These are phyloP conservation scores for Trypanosoma theileri DNA, from an alignment of 208 protist species.

Conservation along the genomic window DNA sequence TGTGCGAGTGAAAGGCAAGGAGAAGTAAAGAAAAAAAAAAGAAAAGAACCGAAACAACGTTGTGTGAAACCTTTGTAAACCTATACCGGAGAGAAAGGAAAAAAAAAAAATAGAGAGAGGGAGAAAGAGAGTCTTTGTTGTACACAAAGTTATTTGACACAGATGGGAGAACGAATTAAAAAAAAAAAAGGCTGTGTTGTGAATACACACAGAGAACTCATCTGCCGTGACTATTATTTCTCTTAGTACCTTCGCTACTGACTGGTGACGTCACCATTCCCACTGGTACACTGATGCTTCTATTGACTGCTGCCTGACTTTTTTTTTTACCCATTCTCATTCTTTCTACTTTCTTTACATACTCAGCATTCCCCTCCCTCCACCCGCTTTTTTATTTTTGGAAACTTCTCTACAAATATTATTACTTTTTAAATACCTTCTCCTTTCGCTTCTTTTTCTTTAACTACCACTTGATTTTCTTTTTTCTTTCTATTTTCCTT, in stretches of 20 bases:
- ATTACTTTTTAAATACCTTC: not conserved
- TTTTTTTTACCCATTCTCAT: conserved; percentile 17
- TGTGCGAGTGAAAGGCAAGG: not conserved
- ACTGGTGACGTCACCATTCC: not conserved
- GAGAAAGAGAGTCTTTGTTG: not conserved
- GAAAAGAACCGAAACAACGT: not conserved
- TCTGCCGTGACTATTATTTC: no score
- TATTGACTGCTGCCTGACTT: conserved; percentile 9
- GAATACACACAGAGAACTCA: not conserved
- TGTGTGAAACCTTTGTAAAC: no score
- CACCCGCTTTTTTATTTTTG: no score
- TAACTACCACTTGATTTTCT: conserved; percentile 6
- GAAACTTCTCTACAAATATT: no score
- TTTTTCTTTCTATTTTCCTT: conserved; percentile 25
- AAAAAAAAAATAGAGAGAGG: not conserved
- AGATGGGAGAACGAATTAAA: conserved; percentile 14
- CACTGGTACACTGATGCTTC: not conserved
- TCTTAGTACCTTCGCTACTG: no score
- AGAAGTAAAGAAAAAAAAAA: not conserved
- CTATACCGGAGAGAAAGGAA: not conserved
- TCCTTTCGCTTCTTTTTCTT: not conserved
- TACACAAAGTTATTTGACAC: no score
- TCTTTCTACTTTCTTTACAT: no score
- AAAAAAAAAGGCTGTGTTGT: conserved; percentile 17
- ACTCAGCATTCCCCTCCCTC: no score